A percentile compares a stretch with the other conserved stretches of the same genome.
phyloP scores from a whole-genome alignment of 2,329 filamentous ascomycete genomes.

The Eutypa lata region DNA sequence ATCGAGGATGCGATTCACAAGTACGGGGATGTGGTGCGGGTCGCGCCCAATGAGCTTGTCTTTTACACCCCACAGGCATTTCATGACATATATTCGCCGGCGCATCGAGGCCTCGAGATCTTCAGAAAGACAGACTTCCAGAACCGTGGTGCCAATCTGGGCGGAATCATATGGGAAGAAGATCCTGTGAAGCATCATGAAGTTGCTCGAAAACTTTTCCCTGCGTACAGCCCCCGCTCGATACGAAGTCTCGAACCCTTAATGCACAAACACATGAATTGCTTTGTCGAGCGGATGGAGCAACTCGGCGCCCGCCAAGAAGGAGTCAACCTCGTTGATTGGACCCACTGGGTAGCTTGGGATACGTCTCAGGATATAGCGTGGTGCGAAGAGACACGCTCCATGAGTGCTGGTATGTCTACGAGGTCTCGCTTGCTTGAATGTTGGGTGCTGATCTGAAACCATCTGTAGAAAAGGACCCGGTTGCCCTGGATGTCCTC shows the following conservation, averaged over 20 bases:
- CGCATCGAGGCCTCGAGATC: conserved; percentile 11
- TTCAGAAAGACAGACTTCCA: conserved; percentile 19
- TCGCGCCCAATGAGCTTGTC: conserved; percentile 7
- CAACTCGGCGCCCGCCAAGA: not conserved
- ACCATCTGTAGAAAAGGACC: not conserved
- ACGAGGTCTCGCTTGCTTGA: not conserved
- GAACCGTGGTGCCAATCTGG: conserved; percentile 13
- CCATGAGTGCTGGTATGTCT: conserved; percentile 13
- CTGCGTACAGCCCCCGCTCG: conserved; percentile 19
- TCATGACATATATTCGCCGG: conserved; percentile 14
- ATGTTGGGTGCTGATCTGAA: not conserved
- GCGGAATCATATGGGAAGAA: conserved; percentile 19
- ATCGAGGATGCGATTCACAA: not conserved
- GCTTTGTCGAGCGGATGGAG: conserved; percentile 15
- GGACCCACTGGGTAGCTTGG: conserved; percentile 16
- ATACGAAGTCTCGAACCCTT: conserved; percentile 13
- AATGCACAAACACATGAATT: conserved; percentile 16
- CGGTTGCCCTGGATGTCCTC: not conserved
- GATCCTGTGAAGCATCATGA: conserved; percentile 16
- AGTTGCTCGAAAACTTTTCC: conserved; percentile 16
- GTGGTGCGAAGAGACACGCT: conserved; percentile 12
- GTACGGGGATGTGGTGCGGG: conserved; percentile 4
- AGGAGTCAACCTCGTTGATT: conserved; percentile 10
- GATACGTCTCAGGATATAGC: conserved; percentile 19
- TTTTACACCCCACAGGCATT: conserved; percentile 5